A percentile compares a stretch with the other conserved stretches of the same genome.
Conservation (phyloP, 1,284 basidiomycete species). For the Ceratobasidium sp. region DNA sequence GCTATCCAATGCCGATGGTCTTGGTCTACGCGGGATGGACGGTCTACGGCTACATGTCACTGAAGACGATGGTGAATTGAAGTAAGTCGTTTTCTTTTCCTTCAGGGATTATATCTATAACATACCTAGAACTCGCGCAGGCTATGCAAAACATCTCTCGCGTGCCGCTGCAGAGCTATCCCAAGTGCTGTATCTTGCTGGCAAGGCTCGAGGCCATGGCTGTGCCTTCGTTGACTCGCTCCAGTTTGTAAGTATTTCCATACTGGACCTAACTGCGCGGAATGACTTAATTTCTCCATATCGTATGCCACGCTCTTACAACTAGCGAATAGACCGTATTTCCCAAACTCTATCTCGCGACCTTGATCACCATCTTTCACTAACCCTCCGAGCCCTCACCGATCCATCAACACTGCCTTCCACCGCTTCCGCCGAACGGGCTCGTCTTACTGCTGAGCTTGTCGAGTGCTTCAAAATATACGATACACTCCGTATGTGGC, state of each 20-base stretch:
- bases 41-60: slow-evolving; percentile 45
- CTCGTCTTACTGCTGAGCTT: slow-evolving; percentile 73
- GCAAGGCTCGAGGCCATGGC: slow-evolving; percentile 81
- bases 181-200: slow-evolving; percentile 90
- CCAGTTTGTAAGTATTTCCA: slow-evolving; percentile 80
- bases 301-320: not conserved
- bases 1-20: slow-evolving; percentile 33
- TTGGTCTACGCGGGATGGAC: slow-evolving; percentile 49
- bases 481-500: slow-evolving; percentile 83
- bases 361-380: slow-evolving; percentile 82
- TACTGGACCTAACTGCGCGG: slow-evolving; percentile 10
- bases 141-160: slow-evolving; percentile 84
- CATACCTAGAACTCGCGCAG: slow-evolving; percentile 67
- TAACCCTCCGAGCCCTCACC: slow-evolving; percentile 66
- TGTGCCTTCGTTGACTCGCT: slow-evolving; percentile 86
- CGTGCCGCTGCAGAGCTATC: slow-evolving; percentile 92
- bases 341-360: slow-evolving; percentile 86
- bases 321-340: slow-evolving; percentile 83
- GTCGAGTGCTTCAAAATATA: slow-evolving; percentile 88
- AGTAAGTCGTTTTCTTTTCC: slow-evolving; percentile 49
- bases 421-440: slow-evolving; percentile 63
- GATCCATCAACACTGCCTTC: slow-evolving; percentile 51
- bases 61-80: slow-evolving; percentile 54
- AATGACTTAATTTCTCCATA: not conserved
- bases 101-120: slow-evolving; percentile 18